phyloP scores from a whole-genome alignment of 2,329 filamentous ascomycete species.

The Aureobasidium lini region DNA sequence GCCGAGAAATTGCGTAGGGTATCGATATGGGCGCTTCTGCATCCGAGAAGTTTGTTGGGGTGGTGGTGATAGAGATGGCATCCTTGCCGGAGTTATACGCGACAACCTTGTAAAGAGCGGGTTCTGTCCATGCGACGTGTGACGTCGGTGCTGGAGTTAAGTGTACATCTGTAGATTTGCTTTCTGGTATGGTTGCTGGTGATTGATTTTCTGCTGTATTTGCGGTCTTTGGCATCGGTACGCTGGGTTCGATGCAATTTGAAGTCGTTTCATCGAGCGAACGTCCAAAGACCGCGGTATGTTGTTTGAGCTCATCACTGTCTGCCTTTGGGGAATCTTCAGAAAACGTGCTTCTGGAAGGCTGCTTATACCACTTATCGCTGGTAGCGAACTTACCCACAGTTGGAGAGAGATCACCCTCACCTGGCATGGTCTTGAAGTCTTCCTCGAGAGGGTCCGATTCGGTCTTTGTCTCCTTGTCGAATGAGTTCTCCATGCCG shows the following conservation, averaged over 20 bases:
- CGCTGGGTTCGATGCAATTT: not conserved
- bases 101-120: conserved; percentile 54
- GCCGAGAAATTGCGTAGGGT: conserved; percentile 51
- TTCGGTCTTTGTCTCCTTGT: conserved; percentile 33
- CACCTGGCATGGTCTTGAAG: conserved; percentile 20
- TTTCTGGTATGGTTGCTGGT: not conserved
- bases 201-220: not conserved
- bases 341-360: conserved; percentile 14
- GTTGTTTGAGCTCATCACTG: not conserved
- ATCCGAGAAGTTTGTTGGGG: conserved; percentile 45
- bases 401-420: conserved; percentile 31
- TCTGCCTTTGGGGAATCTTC: conserved; percentile 18
- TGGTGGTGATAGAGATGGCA: conserved; percentile 52
- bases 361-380: conserved; percentile 32
- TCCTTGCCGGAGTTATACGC: conserved; percentile 56
- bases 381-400: conserved; percentile 28
- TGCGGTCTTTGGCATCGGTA: not conserved
- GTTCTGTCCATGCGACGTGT: conserved; percentile 24
- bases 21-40: conserved; percentile 48
- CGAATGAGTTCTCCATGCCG: conserved; percentile 43
- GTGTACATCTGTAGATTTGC: not conserved
- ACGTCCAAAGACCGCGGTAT: not conserved
- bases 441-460: not conserved
- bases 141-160: not conserved
- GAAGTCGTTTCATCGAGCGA: not conserved